Evolutionary conservation across 306 rosid genomes (phyloP), one percentile per base, ranked within the genome.

Genomic region (Cucumis cinereus): DNA sequence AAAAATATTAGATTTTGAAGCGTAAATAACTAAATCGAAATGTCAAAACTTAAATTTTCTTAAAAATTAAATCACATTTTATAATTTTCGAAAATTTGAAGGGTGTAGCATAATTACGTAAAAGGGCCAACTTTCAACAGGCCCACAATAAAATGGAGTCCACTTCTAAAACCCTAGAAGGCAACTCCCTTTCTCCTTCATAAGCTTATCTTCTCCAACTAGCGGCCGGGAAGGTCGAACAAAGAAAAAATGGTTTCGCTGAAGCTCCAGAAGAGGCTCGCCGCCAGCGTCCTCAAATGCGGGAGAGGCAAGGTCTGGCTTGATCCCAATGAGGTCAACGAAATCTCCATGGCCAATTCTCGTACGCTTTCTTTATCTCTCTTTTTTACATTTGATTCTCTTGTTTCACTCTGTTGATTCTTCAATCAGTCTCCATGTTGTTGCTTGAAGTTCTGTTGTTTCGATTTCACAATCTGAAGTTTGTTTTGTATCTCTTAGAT

Each of bases 241-340:
- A 50, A 6, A 50, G 16, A 12, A 68, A 10, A 4, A 93, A 30
- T 93, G 98, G 98, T 93, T 33, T 93, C 98, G 38, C 90, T 93
- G 49, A 93, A 93, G 77, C 96, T 93, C 8, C 98, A 93, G 88
- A 93, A 93, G 85, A 86, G 98, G 74, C 93, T 93, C 33, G 84
- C 98, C 45, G 82, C 98, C 1, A 93, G 97, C 66, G 97, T 93
- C 0, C 98, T 91, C 84, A 91, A 93, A 90, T 91, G 98, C 49
- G 98, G 98, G 0, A 82, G 91, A 23, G 98, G 98, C 78, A 93
- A 93, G 82, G 96, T 93, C 17, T 93, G 98, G 98, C 97, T 93
- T 6, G 98, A 93, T 79, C 98, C 98, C 11, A 93, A 93, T 84
- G 98, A 93, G 83, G 85, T 62, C 80, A 93, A 84, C 41, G 98